A percentile compares a stretch with the other conserved stretches of the same genome.
Evolutionary conservation across 2,329 filamentous ascomycete genomes (phyloP).

Genomic region (Venturia aucupariae): DNA sequence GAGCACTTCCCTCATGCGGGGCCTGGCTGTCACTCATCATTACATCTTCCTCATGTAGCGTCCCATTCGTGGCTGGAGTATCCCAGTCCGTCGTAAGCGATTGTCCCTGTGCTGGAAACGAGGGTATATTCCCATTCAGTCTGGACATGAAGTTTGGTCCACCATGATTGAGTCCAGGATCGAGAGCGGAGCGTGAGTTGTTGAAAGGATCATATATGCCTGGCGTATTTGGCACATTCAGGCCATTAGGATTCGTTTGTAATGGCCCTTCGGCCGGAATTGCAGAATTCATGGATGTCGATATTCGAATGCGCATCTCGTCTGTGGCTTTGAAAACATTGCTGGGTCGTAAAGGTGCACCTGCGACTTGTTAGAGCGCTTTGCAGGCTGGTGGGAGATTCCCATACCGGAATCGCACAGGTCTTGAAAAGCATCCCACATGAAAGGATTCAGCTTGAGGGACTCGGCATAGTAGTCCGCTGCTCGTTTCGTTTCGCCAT

Average conservation of each 20-base stretch:
- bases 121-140: constrained; percentile 34
- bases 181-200: constrained; percentile 24
- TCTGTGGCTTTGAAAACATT: constrained; percentile 77
- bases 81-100: constrained; percentile 24
- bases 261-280: constrained; percentile 6
- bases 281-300: constrained; percentile 18
- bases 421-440: constrained; percentile 92
- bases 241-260: constrained; percentile 18
- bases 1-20: constrained; percentile 29
- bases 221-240: constrained; percentile 10
- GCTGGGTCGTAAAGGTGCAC: constrained; percentile 66
- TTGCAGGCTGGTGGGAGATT: background rate
- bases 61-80: constrained; percentile 28
- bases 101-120: background rate
- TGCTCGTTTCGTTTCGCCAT: constrained; percentile 73
- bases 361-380: constrained; percentile 31
- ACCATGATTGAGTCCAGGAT: constrained; percentile 27
- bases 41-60: constrained; percentile 29
- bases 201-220: constrained; percentile 37
- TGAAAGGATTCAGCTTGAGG: constrained; percentile 83
- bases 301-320: constrained; percentile 48
- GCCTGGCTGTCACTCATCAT: constrained; percentile 29
- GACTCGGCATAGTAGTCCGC: constrained; percentile 81
- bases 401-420: constrained; percentile 65
- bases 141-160: constrained; percentile 32